Evolutionary conservation across 1,284 basidiomycete genomes (phyloP), one percentile per base, ranked within the genome.

Genomic region (Microbotryum saponariae): DNA sequence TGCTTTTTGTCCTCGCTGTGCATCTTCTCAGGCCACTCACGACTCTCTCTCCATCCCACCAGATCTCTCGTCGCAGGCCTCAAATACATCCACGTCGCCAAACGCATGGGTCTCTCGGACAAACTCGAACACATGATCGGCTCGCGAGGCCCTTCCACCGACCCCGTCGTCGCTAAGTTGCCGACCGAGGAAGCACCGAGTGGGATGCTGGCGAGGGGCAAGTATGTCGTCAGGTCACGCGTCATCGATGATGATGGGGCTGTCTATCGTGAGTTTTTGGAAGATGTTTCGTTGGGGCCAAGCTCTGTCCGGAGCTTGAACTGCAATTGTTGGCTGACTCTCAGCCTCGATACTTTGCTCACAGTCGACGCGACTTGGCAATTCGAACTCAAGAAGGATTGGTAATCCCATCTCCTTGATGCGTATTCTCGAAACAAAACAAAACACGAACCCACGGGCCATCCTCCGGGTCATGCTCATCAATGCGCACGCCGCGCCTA

Each of bases 71-170:
- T 9, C 21, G 25, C 42, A 7, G 33, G 37, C 27, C 25, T n/a
- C 23, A 25, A 20, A 23, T 21, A 33, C 51, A 52, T 27, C n/a
- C 74, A 76, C 58, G 74, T 89, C 52, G 90, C 89, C 62, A 91
- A 90, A 76, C 83, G 86, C 18, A 76, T 82, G 6, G 85, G 87
- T 16, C 62, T 78, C 33, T 76, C 73, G 54, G 72, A 91, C 75
- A 91, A 87, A 76, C 75, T 90, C 72, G 89, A 92, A 71, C 83
- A 88, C 72, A 93, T 93, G 91, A 82, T 92, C 44, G 91, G 90
- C 31, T 91, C 88, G 3, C 93, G 89, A 74, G 85, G 87, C 7
- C 85, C 86, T 29, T 76, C 79, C 62, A 80, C 85, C 18, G 74
- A 80, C 6, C 68, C 74, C 1, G 74, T 77, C 60, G 70, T 70